Evolutionary conservation across 2,329 filamentous ascomycete species (phyloP).

Genomic region (Ceratocystiopsis brevicomis): DNA sequence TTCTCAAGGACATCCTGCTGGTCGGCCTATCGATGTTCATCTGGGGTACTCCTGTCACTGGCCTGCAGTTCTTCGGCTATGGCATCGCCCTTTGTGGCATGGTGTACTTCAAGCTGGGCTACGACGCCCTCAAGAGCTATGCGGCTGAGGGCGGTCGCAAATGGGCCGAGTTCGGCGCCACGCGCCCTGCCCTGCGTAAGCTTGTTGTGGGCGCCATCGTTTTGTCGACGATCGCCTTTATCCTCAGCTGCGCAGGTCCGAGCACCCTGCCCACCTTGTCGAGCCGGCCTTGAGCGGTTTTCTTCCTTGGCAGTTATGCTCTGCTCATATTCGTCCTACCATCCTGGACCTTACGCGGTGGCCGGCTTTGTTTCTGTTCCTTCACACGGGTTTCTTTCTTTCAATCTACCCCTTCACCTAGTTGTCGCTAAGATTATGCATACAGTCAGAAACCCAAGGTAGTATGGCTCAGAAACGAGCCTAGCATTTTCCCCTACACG

Average conservation of each 20-base stretch:
- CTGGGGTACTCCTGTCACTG: conserved; percentile 57
- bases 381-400: no score
- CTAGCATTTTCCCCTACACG: no score
- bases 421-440: no score
- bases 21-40: conserved; percentile 64
- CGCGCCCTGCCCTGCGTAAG: conserved; percentile 61
- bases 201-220: conserved; percentile 47
- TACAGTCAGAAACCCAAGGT: no score
- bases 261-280: conserved; percentile 5
- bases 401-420: no score
- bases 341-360: neutral
- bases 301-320: neutral
- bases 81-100: conserved; percentile 61
- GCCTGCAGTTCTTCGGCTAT: conserved; percentile 69
- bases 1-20: conserved; percentile 74
- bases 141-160: conserved; percentile 50
- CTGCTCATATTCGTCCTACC: neutral
- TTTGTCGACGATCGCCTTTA: conserved; percentile 45
- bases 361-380: neutral
- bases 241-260: conserved; percentile 31
- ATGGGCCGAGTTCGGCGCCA: conserved; percentile 72
- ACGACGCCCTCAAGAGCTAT: conserved; percentile 68
- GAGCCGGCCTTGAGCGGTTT: conserved; percentile 2
- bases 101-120: conserved; percentile 72
- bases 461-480: no score